A percentile compares a stretch with the other conserved stretches of the same genome.
These are phyloP conservation scores for Globisporangium megalacanthum DNA, from an alignment of 352 stramenopile species.

Conservation along the genomic window DNA sequence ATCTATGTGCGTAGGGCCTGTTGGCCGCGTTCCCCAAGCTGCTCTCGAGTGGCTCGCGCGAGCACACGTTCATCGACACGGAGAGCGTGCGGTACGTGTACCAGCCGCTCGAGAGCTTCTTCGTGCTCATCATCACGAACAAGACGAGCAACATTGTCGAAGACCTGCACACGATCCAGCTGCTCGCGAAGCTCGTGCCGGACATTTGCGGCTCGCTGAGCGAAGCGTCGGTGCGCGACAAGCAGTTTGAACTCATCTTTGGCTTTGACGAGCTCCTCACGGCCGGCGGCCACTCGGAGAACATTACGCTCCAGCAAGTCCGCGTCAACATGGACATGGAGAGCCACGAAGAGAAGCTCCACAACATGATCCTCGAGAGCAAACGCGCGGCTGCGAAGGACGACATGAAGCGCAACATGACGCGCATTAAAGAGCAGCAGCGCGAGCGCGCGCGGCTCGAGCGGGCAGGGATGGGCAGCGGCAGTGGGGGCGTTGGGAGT, in stretches of 20 bases:
- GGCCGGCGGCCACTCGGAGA: constrained; percentile 96
- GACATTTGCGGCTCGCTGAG: constrained; percentile 93
- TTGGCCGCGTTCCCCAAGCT: constrained; percentile 99
- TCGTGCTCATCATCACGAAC: constrained; percentile 98
- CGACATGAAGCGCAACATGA: constrained; percentile 87
- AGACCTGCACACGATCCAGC: constrained; percentile 97
- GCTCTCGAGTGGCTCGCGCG: constrained; percentile 87
- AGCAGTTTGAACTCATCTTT: constrained; percentile 99
- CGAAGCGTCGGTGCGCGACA: constrained; percentile 93
- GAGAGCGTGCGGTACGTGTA: constrained; percentile 99
- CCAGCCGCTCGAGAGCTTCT: constrained; percentile 97
- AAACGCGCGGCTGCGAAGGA: constrained; percentile 89
- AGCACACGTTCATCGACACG: constrained; percentile 99
- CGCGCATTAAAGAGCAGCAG: constrained; percentile 85
- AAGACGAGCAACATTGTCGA: constrained; percentile 99
- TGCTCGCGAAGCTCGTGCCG: constrained; percentile 96
- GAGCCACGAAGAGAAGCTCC: constrained; percentile 98
- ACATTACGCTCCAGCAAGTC: constrained; percentile 91
- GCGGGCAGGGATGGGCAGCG: constrained; percentile 54
- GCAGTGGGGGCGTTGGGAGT: constrained; percentile 15
- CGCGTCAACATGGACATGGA: constrained; percentile 99
- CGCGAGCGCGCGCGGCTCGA: constrained; percentile 76
- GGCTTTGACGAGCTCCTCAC: constrained; percentile 99
- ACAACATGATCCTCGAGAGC: constrained; percentile 97
- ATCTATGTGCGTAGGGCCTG: constrained; percentile 63